Evolutionary conservation across 2,329 filamentous ascomycete genomes (phyloP), one percentile per base, ranked within the genome.

Genomic region (Alternaria panax): DNA sequence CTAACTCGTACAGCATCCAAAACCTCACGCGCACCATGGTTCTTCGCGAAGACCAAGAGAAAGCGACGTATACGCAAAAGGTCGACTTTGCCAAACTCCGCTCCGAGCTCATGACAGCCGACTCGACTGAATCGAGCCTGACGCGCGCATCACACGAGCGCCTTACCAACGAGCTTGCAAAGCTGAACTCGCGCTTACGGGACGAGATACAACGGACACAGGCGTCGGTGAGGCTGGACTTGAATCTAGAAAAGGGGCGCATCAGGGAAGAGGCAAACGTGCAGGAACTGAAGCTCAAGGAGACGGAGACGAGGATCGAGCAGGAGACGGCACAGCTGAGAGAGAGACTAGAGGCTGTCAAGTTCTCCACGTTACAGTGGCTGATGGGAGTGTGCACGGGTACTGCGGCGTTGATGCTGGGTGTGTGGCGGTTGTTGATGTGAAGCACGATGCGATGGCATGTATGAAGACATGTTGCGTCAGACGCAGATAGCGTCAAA

Each of bases 1-100:
- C 28, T 58, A 38, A 43, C 59, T 6, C 61, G n/a, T 51, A 11
- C 65, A 92, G 92, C 76, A 98, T 99, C 70, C 94, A 97, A 78
- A 98, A 98, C 79, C 86, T 99, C 50, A 98, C 94, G 0, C 89
- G 94, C 65, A 98, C 94, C 16, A 99, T 99, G 95, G 95, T 99
- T 41, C 87, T 97, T 46, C 92, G 93, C 73, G 95, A 99, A 81
- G 95, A 97, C 80, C 88, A 92, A 63, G 91, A 92, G 73, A 91
- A 92, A 74, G 90, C 91, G 27, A 88, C 86, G 12, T 90, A 90
- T 72, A 89, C 87, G 2, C 87, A 98, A 77, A 98, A 98, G 79
- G 95, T 98, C 64, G 95, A 99, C 81, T 98, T 99, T 75, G 93
- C 94, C 62, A 97, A 98, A 82, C 88, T 98, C 42, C 92, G 95